A percentile compares a stretch with the other conserved stretches of the same genome.
Evolutionary conservation across 2,329 filamentous ascomycete genomes (phyloP).

Genomic region (Pseudofabraea citricarpa): DNA sequence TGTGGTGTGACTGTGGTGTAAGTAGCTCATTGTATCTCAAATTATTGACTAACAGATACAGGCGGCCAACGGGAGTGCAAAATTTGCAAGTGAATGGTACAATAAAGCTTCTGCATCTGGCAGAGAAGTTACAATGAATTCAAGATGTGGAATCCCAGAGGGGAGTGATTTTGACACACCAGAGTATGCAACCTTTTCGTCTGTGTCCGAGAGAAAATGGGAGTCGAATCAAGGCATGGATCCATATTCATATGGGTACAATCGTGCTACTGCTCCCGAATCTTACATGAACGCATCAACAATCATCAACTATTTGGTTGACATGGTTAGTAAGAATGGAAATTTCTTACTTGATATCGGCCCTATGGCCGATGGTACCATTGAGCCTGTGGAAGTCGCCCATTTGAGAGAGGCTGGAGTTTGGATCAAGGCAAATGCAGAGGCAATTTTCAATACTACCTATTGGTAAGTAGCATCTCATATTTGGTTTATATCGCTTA

Average conservation of each 20-base stretch:
- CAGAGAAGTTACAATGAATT: constrained; percentile 50
- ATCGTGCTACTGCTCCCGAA: constrained; percentile 43
- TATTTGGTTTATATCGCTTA: background rate
- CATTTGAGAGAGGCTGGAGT: constrained; percentile 44
- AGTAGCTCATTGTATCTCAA: background rate
- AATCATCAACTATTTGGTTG: constrained; percentile 43
- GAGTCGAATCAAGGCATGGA: constrained; percentile 57
- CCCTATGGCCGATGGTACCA: constrained; percentile 48
- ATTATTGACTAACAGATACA: constrained; percentile 15
- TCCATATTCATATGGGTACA: constrained; percentile 55
- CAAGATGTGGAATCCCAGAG: constrained; percentile 48
- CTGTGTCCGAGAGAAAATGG: constrained; percentile 51
- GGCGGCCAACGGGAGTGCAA: constrained; percentile 36
- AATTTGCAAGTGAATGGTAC: constrained; percentile 38
- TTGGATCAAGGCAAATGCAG: constrained; percentile 49
- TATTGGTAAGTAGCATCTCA: constrained; percentile 32
- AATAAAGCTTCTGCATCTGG: constrained; percentile 32
- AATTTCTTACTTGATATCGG: constrained; percentile 54
- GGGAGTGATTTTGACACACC: constrained; percentile 54
- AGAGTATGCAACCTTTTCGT: constrained; percentile 47
- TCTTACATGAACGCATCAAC: constrained; percentile 48
- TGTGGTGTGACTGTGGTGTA: constrained; percentile 41
- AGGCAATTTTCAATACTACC: constrained; percentile 53
- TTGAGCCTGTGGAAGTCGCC: constrained; percentile 42
- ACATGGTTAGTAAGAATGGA: constrained; percentile 50